Conservation (phyloP, 345 rosid species). For the Stellera chamaejasme region DNA sequence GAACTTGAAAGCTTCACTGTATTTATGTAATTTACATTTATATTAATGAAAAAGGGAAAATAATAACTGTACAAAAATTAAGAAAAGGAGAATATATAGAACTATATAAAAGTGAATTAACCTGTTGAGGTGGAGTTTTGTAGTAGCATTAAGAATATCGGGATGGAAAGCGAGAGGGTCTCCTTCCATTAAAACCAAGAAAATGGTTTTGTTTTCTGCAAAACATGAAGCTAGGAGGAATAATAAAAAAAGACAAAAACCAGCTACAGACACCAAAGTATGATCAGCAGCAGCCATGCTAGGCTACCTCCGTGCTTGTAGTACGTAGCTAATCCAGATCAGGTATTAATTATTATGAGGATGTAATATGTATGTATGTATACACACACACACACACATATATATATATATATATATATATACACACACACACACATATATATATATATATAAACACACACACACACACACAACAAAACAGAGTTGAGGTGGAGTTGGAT, state of each 20-base stretch:
- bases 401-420: too few relatives aligned
- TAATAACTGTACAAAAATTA: too few relatives aligned
- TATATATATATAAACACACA: too few relatives aligned
- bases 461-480: too few relatives aligned
- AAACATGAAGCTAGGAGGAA: constrained; percentile 13
- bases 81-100: too few relatives aligned
- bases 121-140: constrained; percentile 27
- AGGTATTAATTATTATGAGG: neutral
- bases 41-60: neutral
- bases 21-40: neutral
- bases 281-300: constrained; percentile 11
- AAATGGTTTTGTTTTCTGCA: constrained; percentile 33
- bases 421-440: too few relatives aligned
- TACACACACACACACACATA: too few relatives aligned
- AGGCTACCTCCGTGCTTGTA: neutral
- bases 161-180: constrained; percentile 42
- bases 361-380: too few relatives aligned
- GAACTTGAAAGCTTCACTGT: constrained; percentile 28
- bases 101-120: too few relatives aligned
- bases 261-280: neutral
- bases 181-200: constrained; percentile 61
- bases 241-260: constrained; percentile 20
- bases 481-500: too few relatives aligned
- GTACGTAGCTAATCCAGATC: neutral
- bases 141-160: constrained; percentile 1